Percentiles rank a stretch among this genome's conserved stretches.
Evolutionary conservation across 176 grass and related monocot genomes (phyloP).

Genomic region (Lolium perenne): DNA sequence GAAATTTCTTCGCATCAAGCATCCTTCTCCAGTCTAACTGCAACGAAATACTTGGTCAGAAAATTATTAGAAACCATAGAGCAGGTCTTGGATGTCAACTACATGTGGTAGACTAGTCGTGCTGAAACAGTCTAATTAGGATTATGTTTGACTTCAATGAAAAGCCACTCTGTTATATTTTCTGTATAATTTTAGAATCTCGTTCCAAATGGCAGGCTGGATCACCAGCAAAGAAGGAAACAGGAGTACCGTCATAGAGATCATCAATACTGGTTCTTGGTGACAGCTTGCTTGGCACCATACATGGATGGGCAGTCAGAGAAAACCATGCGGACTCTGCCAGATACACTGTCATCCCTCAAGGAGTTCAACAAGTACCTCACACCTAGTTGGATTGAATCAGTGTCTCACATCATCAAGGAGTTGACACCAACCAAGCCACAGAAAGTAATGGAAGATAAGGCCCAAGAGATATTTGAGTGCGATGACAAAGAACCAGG

Average conservation of each 20-base stretch:
- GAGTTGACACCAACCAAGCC: conserved; percentile 61
- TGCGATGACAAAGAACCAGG: conserved; percentile 55
- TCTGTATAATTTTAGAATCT: conserved; percentile 4
- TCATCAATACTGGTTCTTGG: conserved; percentile 32
- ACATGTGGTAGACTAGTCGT: conserved; percentile 13
- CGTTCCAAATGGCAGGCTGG: conserved; percentile 41
- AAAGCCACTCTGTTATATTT: background rate
- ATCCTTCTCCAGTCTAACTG: conserved; percentile 35
- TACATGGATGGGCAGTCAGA: conserved; percentile 63
- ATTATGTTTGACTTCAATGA: conserved; percentile 30
- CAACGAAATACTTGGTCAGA: conserved; percentile 40
- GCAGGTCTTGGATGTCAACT: conserved; percentile 34
- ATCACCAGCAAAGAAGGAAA: conserved; percentile 35
- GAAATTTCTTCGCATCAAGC: background rate
- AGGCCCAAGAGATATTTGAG: conserved; percentile 38
- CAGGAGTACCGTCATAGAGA: conserved; percentile 32
- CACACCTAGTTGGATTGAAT: conserved; percentile 69
- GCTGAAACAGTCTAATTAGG: conserved; percentile 32
- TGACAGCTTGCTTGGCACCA: conserved; percentile 16
- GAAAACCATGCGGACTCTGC: conserved; percentile 64
- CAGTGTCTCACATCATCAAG: conserved; percentile 81
- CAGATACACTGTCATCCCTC: conserved; percentile 71
- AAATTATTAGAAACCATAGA: conserved; percentile 30
- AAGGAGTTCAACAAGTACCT: conserved; percentile 69
- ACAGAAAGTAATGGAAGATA: conserved; percentile 47